Percentiles rank a stretch among this genome's conserved stretches.
These are phyloP conservation scores for Ascosphaera pollenicola DNA, from an alignment of 2,329 filamentous ascomycete genomes.

Conservation along the genomic window DNA sequence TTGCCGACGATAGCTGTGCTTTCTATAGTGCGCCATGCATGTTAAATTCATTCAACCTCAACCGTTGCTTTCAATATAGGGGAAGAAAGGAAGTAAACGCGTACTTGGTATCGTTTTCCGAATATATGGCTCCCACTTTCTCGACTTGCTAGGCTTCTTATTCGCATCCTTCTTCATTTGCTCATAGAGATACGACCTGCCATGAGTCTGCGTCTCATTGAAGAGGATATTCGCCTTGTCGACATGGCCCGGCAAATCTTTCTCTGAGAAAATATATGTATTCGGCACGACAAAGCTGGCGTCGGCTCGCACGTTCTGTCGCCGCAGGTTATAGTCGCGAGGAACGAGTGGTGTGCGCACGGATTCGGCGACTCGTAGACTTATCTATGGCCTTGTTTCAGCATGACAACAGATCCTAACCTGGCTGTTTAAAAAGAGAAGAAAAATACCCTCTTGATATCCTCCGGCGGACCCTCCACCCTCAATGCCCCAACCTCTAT, in stretches of 20 bases:
- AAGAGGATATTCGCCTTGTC: constrained; percentile 21
- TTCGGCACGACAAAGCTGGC: constrained; percentile 39
- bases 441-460: constrained; percentile 22
- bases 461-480: constrained; percentile 32
- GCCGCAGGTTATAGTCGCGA: constrained; percentile 66
- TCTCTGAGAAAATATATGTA: constrained; percentile 82
- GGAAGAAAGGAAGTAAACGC: constrained; percentile 13
- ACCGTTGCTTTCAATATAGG: neutral
- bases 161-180: constrained; percentile 22
- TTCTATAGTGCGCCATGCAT: constrained; percentile 27
- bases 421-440: too few relatives aligned
- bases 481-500: constrained; percentile 58
- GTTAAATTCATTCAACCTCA: neutral
- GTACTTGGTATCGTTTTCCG: constrained; percentile 46
- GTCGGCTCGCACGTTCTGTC: constrained; percentile 33
- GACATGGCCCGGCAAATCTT: constrained; percentile 62
- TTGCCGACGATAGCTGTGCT: constrained; percentile 55
- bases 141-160: constrained; percentile 26
- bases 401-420: constrained; percentile 8
- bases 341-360: constrained; percentile 53
- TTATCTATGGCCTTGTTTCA: constrained; percentile 31
- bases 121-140: constrained; percentile 34
- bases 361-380: constrained; percentile 43
- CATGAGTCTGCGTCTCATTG: constrained; percentile 14
- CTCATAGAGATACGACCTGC: constrained; percentile 24